These are phyloP conservation scores for Aspergillus ibericus DNA, from an alignment of 2,329 filamentous ascomycete genomes.

Conservation along the genomic window DNA sequence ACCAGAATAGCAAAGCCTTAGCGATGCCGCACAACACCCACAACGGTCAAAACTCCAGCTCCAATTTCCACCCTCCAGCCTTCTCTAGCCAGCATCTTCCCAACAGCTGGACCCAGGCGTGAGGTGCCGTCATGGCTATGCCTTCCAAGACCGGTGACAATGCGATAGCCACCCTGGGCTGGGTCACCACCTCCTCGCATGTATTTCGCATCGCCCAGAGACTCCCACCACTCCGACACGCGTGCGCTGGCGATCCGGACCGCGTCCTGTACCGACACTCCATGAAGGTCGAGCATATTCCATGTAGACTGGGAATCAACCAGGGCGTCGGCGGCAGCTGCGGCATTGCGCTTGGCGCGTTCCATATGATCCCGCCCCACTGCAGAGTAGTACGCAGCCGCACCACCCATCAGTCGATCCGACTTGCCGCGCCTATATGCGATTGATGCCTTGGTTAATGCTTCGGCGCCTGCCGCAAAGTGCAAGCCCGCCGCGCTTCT, in stretches of 20 bases:
- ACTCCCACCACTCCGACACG: constrained; percentile 74
- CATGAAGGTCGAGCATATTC: constrained; percentile 73
- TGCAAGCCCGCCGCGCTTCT: constrained; percentile 46
- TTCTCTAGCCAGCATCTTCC: constrained; percentile 68
- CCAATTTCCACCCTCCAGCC: constrained; percentile 80
- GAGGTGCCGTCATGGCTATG: constrained; percentile 78
- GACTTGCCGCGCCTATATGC: constrained; percentile 65
- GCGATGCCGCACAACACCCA: constrained; percentile 51
- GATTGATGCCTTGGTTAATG: constrained; percentile 58
- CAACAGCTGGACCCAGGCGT: constrained; percentile 76
- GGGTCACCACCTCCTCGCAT: constrained; percentile 43
- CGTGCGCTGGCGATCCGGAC: constrained; percentile 71
- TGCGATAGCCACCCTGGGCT: constrained; percentile 61
- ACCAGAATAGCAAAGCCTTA: constrained; percentile 13
- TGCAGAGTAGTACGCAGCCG: constrained; percentile 72
- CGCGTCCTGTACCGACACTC: constrained; percentile 76
- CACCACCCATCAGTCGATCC: constrained; percentile 71
- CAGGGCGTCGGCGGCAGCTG: constrained; percentile 67
- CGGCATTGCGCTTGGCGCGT: constrained; percentile 58
- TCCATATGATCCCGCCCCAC: constrained; percentile 65
- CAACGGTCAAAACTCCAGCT: constrained; percentile 69
- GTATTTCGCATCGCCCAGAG: constrained; percentile 64
- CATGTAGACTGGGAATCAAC: constrained; percentile 67
- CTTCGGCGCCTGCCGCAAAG: constrained; percentile 49
- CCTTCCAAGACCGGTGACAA: constrained; percentile 77